A percentile compares a stretch with the other conserved stretches of the same genome.
Evolutionary conservation across 1,284 basidiomycete genomes (phyloP).

Genomic region (Cystobasidium slooffiae): DNA sequence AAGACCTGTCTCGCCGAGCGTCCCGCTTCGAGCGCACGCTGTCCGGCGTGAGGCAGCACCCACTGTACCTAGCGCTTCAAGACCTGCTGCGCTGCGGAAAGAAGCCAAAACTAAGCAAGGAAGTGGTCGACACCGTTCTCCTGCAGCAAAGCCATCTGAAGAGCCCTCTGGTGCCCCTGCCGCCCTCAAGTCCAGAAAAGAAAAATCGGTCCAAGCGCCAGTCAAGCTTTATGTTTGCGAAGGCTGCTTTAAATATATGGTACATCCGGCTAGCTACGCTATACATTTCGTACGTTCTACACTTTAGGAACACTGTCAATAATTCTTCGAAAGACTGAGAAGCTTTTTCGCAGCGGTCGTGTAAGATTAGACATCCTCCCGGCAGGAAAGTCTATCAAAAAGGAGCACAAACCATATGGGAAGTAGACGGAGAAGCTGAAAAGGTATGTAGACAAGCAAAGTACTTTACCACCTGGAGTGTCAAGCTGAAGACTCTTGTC

Average conservation of each 20-base stretch:
- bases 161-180: background rate
- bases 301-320: too few species aligned
- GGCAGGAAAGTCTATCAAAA: constrained; percentile 88
- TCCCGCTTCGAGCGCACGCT: background rate
- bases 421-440: constrained; percentile 84
- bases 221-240: constrained; percentile 76
- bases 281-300: constrained; percentile 67
- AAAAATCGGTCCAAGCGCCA: background rate
- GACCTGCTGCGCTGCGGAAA: background rate
- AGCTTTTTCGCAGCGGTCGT: constrained; percentile 65
- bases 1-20: background rate
- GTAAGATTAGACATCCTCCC: constrained; percentile 75
- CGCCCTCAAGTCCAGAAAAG: constrained; percentile 2
- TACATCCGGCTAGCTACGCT: constrained; percentile 71
- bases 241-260: constrained; percentile 96
- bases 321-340: too few species aligned
- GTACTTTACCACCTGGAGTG: background rate
- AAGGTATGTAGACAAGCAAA: constrained; percentile 64
- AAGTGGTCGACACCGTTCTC: constrained; percentile 8
- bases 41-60: background rate
- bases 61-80: background rate
- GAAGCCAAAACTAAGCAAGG: background rate
- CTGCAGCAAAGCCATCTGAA: background rate
- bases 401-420: constrained; percentile 90
- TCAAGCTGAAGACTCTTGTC: too few species aligned